Base-by-base conservation (phyloP, 2,329 filamentous ascomycete species). In the Aspergillus carbonarius region DNA sequence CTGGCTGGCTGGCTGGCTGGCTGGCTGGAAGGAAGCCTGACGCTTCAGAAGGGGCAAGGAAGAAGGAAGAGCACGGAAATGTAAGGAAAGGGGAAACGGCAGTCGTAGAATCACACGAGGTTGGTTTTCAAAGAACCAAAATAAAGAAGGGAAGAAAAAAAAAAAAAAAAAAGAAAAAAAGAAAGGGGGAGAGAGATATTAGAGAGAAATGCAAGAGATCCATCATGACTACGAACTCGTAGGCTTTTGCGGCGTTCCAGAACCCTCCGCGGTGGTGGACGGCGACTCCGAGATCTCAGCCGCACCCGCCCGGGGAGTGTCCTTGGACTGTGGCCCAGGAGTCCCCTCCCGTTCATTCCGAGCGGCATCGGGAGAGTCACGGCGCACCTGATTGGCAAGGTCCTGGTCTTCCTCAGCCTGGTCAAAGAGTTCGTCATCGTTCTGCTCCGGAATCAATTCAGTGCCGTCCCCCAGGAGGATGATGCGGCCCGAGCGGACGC, bases 381-480 rank as follows among this genome's bases (percentile, higher is more conserved):
- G 93, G 72, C 86, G 85, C 61, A 95, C 90, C 79, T 96, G 92
- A 75, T 89, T 93, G 65, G 86, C 88, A 63, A 93, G 83, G 72
- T 96, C 92, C 75, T 91, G 91, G 72, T 96, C 91, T 68, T 87
- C 85, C 72, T 96, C 91, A 73, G 92, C 89, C 69, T 92, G 88
- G 76, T 97, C 92, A 78, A 97, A 96, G 88, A 96, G 93, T 70
- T 96, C 92, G 64, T 90, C 87, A 72, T 97, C 92, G 76, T 92
- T 88, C 74, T 90, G 90, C 77, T 95, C 92, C 67, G 91, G 92
- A 71, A 93, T 82, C 74, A 96, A 87, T 81, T 97, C 93, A 71
- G 92, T 96, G 70, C 93, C 95, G 81, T 98, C 93, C 66, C 93
- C 93, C 68, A 99, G 85, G 74, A 96, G 88, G 76, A 98, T 98